Conservation (phyloP, 2,329 filamentous ascomycete species). For the Nothopassalora personata region DNA sequence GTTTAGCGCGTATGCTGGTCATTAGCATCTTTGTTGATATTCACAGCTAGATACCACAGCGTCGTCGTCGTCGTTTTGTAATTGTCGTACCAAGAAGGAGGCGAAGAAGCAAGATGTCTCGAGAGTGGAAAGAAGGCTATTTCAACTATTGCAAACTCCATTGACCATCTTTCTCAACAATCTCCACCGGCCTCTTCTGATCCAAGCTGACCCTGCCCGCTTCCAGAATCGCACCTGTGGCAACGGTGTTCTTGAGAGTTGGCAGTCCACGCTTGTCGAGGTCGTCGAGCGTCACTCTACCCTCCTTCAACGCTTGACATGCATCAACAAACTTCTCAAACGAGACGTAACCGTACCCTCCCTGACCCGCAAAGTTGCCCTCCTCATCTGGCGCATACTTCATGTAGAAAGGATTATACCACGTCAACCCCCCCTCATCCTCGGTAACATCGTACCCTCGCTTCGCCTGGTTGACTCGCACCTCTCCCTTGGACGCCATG, state of each 20-base stretch:
- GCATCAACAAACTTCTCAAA: slow-evolving; percentile 96
- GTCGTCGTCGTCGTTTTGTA: neutral
- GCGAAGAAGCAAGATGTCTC: neutral
- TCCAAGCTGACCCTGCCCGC: slow-evolving; percentile 80
- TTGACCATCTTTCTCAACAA: slow-evolving; percentile 58
- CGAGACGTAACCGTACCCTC: slow-evolving; percentile 86
- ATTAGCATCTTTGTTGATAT: neutral
- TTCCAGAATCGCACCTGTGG: slow-evolving; percentile 85
- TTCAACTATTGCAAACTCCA: slow-evolving; percentile 59
- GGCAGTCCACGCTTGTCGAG: slow-evolving; percentile 76
- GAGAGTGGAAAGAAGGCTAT: neutral
- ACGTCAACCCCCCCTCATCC: slow-evolving; percentile 65
- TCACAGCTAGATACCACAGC: neutral
- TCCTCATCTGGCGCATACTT: slow-evolving; percentile 43
- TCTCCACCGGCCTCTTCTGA: slow-evolving; percentile 71
- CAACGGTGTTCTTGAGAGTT: slow-evolving; percentile 82
- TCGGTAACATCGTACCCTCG: slow-evolving; percentile 92
- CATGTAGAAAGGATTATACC: slow-evolving; percentile 67
- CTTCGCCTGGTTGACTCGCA: slow-evolving; percentile 88
- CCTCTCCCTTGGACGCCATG: slow-evolving; percentile 76
- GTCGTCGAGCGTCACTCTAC: slow-evolving; percentile 64
- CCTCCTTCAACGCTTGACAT: slow-evolving; percentile 71
- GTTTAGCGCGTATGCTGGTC: neutral
- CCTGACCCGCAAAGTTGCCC: slow-evolving; percentile 87
- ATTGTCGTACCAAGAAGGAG: neutral